A percentile compares a stretch with the other conserved stretches of the same genome.
Evolutionary conservation across 148 eudicot genomes (phyloP).

Genomic region (Drosera capensis): DNA sequence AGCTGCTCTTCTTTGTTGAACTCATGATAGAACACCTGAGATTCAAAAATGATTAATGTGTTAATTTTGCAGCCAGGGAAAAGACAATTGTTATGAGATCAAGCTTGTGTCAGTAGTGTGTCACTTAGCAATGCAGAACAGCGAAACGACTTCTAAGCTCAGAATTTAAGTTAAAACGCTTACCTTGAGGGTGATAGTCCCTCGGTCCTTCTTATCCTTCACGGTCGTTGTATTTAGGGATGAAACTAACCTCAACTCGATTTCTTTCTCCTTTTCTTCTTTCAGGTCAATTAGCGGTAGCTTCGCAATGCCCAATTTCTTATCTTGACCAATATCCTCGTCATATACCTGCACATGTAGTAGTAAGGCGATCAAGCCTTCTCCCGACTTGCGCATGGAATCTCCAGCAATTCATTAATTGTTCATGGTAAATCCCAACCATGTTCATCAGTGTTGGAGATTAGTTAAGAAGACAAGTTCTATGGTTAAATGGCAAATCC

Average conservation of each 20-base stretch:
- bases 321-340: slow-evolving; percentile 83
- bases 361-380: background rate
- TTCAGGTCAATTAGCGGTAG: slow-evolving; percentile 52
- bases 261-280: slow-evolving; percentile 42
- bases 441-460: background rate
- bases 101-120: background rate
- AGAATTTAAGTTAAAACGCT: background rate
- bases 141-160: background rate
- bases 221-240: slow-evolving; percentile 65
- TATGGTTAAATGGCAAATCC: background rate
- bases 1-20: slow-evolving; percentile 78
- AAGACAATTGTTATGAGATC: background rate
- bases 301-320: slow-evolving; percentile 66
- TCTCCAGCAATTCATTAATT: background rate
- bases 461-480: background rate
- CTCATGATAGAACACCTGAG: slow-evolving; percentile 57
- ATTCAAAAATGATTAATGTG: background rate
- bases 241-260: slow-evolving; percentile 53
- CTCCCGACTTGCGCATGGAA: background rate
- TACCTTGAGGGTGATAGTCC: slow-evolving; percentile 72
- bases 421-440: background rate
- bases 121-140: background rate
- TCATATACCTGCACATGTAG: slow-evolving; percentile 56
- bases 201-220: slow-evolving; percentile 92
- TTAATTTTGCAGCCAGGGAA: background rate